Evolutionary conservation across 495 filamentous ascomycete genomes (phyloP).

Genomic region (Gamarada debralockiae): DNA sequence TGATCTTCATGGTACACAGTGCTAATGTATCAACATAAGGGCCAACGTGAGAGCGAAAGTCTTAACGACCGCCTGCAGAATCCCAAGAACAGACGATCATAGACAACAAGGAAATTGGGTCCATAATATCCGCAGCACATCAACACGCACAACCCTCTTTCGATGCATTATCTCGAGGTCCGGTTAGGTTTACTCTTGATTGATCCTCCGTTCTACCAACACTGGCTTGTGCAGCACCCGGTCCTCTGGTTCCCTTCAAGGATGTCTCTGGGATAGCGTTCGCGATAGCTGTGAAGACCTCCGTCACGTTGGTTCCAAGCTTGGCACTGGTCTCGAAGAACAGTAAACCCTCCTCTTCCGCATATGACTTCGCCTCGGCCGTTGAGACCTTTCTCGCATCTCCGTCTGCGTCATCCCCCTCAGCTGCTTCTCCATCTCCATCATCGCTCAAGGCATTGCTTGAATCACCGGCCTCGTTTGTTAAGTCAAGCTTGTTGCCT

Average conservation of each 20-base stretch:
- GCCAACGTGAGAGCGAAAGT: conserved; percentile 8
- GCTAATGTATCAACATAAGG: conserved; percentile 25
- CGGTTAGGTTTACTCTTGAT: conserved; percentile 67
- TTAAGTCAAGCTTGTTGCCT: conserved; percentile 94
- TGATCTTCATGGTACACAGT: conserved; percentile 3
- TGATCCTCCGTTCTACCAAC: conserved; percentile 46
- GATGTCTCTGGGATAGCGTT: conserved; percentile 96
- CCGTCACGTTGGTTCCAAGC: conserved; percentile 87
- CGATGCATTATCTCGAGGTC: conserved; percentile 54
- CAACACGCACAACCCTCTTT: conserved; percentile 95
- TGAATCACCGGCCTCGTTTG: conserved; percentile 50
- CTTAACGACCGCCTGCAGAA: conserved; percentile 17
- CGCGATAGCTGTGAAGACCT: conserved; percentile 97
- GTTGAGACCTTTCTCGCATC: conserved; percentile 85
- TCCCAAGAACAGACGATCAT: conserved; percentile 7
- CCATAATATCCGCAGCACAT: neutral
- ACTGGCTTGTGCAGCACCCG: conserved; percentile 53
- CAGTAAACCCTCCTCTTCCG: conserved; percentile 86
- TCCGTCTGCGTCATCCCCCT: conserved; percentile 55
- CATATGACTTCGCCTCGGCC: conserved; percentile 86
- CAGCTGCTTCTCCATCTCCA: conserved; percentile 39
- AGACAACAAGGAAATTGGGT: conserved; percentile 9
- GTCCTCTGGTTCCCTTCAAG: conserved; percentile 77
- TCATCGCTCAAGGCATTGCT: conserved; percentile 28
- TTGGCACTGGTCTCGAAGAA: conserved; percentile 99